Evolutionary conservation across 768 basidiomycete genomes (phyloP).

Genomic region (Mrakia hoshinonis): DNA sequence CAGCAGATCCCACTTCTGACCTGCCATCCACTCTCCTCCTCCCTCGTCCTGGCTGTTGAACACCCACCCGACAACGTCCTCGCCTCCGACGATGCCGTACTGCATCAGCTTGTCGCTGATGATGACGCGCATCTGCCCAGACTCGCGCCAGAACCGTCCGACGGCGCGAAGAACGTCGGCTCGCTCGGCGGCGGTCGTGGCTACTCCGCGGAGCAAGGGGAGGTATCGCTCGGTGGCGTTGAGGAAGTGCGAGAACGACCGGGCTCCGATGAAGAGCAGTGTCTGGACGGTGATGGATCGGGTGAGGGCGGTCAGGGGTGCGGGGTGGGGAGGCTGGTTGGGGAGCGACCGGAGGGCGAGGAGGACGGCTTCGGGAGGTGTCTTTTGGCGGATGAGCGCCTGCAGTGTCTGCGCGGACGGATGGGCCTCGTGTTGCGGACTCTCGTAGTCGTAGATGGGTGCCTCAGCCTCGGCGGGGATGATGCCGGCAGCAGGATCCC

Average conservation of each 20-base stretch:
- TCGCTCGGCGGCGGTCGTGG: constrained; percentile 45
- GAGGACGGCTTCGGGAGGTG: constrained; percentile 63
- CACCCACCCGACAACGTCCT: constrained; percentile 78
- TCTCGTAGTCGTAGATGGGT: constrained; percentile 74
- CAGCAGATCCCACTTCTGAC: constrained; percentile 73
- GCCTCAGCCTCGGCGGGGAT: constrained; percentile 66
- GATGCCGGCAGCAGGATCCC: constrained; percentile 53
- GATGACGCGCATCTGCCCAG: constrained; percentile 77
- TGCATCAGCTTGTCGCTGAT: constrained; percentile 98
- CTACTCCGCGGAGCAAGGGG: constrained; percentile 58
- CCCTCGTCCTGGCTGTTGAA: constrained; percentile 46
- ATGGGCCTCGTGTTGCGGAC: constrained; percentile 66
- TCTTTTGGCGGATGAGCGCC: constrained; percentile 62
- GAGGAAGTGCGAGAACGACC: constrained; percentile 94
- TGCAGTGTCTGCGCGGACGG: constrained; percentile 71
- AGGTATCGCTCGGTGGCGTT: constrained; percentile 96
- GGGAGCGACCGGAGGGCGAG: constrained; percentile 62
- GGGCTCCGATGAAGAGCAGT: constrained; percentile 78
- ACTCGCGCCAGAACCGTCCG: constrained; percentile 71
- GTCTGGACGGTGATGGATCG: constrained; percentile 79
- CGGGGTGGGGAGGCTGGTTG: constrained; percentile 49
- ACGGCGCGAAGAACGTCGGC: constrained; percentile 59
- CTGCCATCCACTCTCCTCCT: constrained; percentile 40
- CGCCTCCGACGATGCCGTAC: constrained; percentile 92
- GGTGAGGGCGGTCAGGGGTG: constrained; percentile 56